phyloP scores from a whole-genome alignment of 2,329 filamentous ascomycete species.

The Bisporella sp. region DNA sequence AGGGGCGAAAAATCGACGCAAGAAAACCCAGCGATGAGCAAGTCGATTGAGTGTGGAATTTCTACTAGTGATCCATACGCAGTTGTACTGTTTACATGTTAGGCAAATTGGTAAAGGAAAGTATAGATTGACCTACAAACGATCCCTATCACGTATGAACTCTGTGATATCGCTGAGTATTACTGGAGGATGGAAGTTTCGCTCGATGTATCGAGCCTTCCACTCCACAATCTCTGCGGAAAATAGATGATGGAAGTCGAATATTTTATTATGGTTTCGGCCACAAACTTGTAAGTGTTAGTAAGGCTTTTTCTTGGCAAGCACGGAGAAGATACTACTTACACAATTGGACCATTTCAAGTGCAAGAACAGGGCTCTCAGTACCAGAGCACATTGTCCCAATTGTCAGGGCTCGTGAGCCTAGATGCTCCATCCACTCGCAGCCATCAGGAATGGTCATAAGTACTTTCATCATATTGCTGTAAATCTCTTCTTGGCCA shows the following conservation, averaged over 20 bases:
- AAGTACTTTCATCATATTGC: neutral
- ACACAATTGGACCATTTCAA: constrained; percentile 48
- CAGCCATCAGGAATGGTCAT: no score
- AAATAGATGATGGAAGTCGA: constrained; percentile 44
- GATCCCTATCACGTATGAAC: constrained; percentile 9
- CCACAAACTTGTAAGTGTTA: no score
- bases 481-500: neutral
- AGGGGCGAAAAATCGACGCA: constrained; percentile 69
- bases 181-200: constrained; percentile 45
- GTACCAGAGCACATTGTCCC: constrained; percentile 76
- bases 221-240: constrained; percentile 56
- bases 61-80: constrained; percentile 53
- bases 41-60: constrained; percentile 52
- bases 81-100: constrained; percentile 43
- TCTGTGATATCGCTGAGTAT: constrained; percentile 56
- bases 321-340: constrained; percentile 10
- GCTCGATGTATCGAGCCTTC: constrained; percentile 58
- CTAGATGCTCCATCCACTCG: constrained; percentile 13
- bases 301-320: no score
- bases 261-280: neutral
- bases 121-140: neutral
- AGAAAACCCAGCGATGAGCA: constrained; percentile 66
- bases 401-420: constrained; percentile 40
- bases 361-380: constrained; percentile 62
- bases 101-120: neutral